Base-by-base conservation (phyloP, 2,329 filamentous ascomycete genomes). In the Trichoderma arundinaceum region DNA sequence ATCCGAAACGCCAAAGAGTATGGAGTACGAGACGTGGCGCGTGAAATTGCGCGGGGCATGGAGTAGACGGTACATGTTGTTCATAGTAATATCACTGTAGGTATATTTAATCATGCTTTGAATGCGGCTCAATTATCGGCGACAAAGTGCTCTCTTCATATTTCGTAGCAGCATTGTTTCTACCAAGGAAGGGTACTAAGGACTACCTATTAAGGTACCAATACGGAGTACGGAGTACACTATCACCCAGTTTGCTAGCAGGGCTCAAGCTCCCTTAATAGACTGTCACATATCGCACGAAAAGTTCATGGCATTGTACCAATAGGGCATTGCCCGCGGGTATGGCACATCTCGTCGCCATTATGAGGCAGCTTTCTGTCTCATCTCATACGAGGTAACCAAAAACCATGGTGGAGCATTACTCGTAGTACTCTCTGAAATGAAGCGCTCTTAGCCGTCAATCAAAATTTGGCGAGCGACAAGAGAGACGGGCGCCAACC, bases 381-480 rank as follows among this genome's bases (percentile, higher is more conserved):
- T 28, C 22, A 28, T 28, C 22, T 28, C 22, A 4, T 28, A 28
- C 22, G 22, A 41, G 22, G 33, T 4, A 44, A 28, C 39, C 4
- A 41, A 41, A 56, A 22, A 15, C 39, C 2, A 7, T 44, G 38
- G 53, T 57, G 53, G 53, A 57, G 53, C 39, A 32, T 6, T 44
- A 15, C 33, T 53, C 32, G 32, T 8, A 22, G 4, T 48, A 17
- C 17, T 17, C 15, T 32, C 32, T 22, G n/a, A 4, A 4, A 4
- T 28, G 22, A 28, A 28, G 22, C 22, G 22, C 22, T 28, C 2
- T 28, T 28, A 28, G 22, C 39, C 1, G 58, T 43, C 46, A 39
- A 62, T 53, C 38, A 53, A 41, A 62, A 53, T 52, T 49, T 60
- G 43, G 8, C 53, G 12, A 39, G 22, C 22, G 46, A 15, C 28